Evolutionary conservation across 768 basidiomycete species (phyloP), one percentile per base, ranked within the genome.

Genomic region (Xerocomus potaroensis): DNA sequence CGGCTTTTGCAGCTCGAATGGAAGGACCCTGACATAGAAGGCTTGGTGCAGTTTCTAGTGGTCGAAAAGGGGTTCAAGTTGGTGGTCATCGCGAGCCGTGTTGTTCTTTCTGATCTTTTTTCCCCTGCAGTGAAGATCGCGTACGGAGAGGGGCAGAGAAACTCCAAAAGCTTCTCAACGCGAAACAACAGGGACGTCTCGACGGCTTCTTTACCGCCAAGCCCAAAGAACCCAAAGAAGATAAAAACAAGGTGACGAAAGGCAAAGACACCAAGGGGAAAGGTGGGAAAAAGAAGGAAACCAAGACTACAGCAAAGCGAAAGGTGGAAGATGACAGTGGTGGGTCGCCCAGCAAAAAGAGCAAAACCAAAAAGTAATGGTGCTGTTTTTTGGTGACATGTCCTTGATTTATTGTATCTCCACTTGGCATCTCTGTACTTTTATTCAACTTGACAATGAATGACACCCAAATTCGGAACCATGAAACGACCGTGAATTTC

Each of bases 21-120:
- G 96, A 89, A 81, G 47, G 77, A 77, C 50, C 96, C 96, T 2
- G 92, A 99, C 54, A 72, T 93, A 1, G 93, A 97, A 7, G 95
- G 94, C 7, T 74, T 99, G 4, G 83, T 99, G 5, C 80, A 97
- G 36, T 99, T 98, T 69, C 65, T 99, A 19, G 94, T 97, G 14
- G 81, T 70, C 30, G 89, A 97, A 61, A 98, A 99, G 64, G 96
- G 96, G 6, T 99, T 99, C 81, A 95, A 86, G 95, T 96, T 54
- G 47, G 26, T 47, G 46, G 48, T 22, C 12, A 18, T 39, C 36
- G 45, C 41, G 21, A 15, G 30, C 9, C 34, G 10, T 21, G 6
- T 34, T 8, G 11, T 26, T 45, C 21, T 12, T 8, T 11, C 8
- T 22, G 6, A 43, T 21, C 51, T 5, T 27, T 15, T 29, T 33